phyloP scores from a whole-genome alignment of 352 stramenopile species.

The Globisporangium recalcitrans region DNA sequence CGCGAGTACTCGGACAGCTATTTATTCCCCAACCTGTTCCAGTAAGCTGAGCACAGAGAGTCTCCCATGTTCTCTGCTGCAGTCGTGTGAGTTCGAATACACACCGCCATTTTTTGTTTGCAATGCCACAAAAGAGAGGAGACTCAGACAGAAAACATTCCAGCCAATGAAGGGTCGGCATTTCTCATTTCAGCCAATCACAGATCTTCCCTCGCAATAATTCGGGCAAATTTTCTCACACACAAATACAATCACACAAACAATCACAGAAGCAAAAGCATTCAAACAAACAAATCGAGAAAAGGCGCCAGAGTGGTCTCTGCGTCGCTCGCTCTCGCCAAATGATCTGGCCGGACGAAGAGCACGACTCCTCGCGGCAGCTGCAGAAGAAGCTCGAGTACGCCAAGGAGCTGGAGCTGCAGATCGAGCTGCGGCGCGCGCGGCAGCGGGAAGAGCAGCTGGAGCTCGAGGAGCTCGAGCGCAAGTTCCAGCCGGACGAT shows the following conservation, averaged over 20 bases:
- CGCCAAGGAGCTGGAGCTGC: slow-evolving; percentile 58
- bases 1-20: slow-evolving; percentile 64
- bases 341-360: slow-evolving; percentile 56
- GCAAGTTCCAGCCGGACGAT: slow-evolving; percentile 40
- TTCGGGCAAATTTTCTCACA: neutral
- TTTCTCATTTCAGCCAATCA: slow-evolving; percentile 27
- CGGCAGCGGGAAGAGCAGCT: slow-evolving; percentile 44
- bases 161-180: neutral
- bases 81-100: neutral
- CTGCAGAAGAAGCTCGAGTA: slow-evolving; percentile 59
- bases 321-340: neutral
- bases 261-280: slow-evolving; percentile 11
- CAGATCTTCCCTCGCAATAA: slow-evolving; percentile 31
- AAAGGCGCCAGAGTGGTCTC: neutral
- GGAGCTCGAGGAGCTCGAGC: slow-evolving; percentile 53
- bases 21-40: slow-evolving; percentile 43
- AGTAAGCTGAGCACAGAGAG: slow-evolving; percentile 2
- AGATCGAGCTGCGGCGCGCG: slow-evolving; percentile 57
- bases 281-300: neutral
- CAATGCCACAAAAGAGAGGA: neutral
- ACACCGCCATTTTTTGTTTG: neutral
- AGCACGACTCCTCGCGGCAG: slow-evolving; percentile 29
- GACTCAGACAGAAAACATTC: neutral
- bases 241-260: slow-evolving; percentile 1
- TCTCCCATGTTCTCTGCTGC: too few relatives aligned